phyloP scores from a whole-genome alignment of 805 yeast species.

The Danielia oregonensis region DNA sequence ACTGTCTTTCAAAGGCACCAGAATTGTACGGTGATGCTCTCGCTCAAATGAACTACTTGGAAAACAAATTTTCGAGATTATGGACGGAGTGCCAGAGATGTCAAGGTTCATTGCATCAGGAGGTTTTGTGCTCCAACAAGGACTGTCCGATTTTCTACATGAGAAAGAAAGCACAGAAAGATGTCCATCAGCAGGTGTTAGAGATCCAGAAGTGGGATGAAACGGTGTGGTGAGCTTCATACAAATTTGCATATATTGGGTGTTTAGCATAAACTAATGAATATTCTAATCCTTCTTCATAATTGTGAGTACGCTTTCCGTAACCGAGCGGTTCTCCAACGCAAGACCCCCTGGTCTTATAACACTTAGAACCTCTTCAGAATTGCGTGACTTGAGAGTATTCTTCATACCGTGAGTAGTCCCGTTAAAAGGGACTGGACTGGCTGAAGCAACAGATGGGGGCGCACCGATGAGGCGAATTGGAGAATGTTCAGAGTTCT shows the following conservation, averaged over 20 bases:
- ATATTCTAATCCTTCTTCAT: constrained; percentile 4
- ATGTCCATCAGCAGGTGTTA: constrained; percentile 49
- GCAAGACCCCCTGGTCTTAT: constrained; percentile 30
- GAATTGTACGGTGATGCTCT: constrained; percentile 78
- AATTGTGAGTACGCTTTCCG: constrained; percentile 27
- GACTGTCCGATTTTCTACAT: constrained; percentile 98
- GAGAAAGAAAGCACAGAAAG: constrained; percentile 86
- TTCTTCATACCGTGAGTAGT: too few species aligned
- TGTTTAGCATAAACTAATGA: not conserved
- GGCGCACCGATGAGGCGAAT: too few species aligned
- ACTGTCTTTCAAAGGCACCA: constrained; percentile 67
- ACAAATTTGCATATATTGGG: too few species aligned
- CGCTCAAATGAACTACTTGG: constrained; percentile 74
- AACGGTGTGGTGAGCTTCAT: constrained; percentile 44
- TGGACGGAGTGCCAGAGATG: constrained; percentile 99
- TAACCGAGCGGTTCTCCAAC: constrained; percentile 28
- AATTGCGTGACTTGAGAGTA: constrained; percentile 16
- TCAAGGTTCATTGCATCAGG: constrained; percentile 94
- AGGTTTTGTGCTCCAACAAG: constrained; percentile 89
- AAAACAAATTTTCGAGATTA: constrained; percentile 75
- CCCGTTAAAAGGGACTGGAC: too few species aligned
- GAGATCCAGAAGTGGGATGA: constrained; percentile 68
- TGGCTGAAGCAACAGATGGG: too few species aligned
- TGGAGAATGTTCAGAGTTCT: not conserved
- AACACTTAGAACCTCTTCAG: constrained; percentile 22